These are phyloP conservation scores for Rosa hybrid DNA, from an alignment of 331 rosid species.

Conservation along the genomic window DNA sequence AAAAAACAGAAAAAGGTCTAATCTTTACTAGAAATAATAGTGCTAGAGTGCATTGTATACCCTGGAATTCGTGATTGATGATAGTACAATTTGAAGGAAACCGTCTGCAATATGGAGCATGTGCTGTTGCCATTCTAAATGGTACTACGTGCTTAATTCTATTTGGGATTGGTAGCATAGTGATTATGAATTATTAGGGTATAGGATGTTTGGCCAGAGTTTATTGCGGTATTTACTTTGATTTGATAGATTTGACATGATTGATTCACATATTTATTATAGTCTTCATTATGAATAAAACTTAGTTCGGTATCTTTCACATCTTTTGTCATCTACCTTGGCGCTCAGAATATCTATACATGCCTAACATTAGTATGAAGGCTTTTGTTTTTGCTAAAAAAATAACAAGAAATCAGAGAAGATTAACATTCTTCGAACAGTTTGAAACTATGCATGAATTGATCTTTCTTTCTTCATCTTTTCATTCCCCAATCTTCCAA, in stretches of 20 bases:
- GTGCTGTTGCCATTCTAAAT: background rate
- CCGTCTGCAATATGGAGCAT: background rate
- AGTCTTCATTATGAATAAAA: background rate
- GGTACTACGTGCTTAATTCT: background rate
- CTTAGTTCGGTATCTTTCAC: background rate
- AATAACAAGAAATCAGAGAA: background rate
- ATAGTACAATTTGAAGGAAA: background rate
- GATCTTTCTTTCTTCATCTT: conserved; percentile 7
- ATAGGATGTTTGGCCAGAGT: background rate
- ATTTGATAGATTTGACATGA: too few species aligned
- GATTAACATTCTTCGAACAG: background rate
- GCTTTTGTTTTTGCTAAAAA: background rate
- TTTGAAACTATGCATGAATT: background rate
- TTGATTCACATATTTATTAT: background rate
- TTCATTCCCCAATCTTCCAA: conserved; percentile 11
- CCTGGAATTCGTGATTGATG: background rate
- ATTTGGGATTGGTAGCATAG: background rate
- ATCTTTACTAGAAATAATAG: background rate
- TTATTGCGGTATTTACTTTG: background rate
- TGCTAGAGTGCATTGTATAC: background rate
- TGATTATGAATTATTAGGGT: background rate
- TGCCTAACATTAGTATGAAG: background rate
- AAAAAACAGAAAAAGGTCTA: background rate
- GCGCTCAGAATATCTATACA: background rate
- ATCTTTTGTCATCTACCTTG: background rate